Evolutionary conservation across 2,329 filamentous ascomycete species (phyloP).

Genomic region (Trichoderma koningii): DNA sequence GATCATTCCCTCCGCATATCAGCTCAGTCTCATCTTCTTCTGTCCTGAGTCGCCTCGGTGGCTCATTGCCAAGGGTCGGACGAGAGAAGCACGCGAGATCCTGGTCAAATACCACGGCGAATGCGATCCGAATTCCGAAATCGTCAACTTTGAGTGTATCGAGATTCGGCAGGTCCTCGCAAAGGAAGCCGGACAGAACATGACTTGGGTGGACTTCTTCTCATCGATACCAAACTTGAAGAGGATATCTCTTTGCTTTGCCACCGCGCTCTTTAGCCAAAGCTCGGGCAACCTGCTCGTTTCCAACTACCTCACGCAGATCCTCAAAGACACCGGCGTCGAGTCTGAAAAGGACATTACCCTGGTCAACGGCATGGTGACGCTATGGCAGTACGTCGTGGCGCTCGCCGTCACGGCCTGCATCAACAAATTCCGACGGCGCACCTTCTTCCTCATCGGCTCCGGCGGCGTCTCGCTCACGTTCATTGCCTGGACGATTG

Average conservation of each 20-base stretch:
- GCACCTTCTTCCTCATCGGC: constrained; percentile 44
- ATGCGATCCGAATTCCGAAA: constrained; percentile 42
- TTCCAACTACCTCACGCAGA: constrained; percentile 46
- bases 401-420: constrained; percentile 42
- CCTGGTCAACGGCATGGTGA: constrained; percentile 46
- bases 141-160: constrained; percentile 22
- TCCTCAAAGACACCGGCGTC: constrained; percentile 45
- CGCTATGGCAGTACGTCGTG: constrained; percentile 48
- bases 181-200: constrained; percentile 37
- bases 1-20: constrained; percentile 46
- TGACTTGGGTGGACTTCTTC: constrained; percentile 48
- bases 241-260: constrained; percentile 45
- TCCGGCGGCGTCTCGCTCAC: constrained; percentile 44
- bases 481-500: constrained; percentile 46
- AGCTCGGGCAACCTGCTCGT: constrained; percentile 47
- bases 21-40: constrained; percentile 50
- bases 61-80: constrained; percentile 54
- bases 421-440: constrained; percentile 43
- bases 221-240: constrained; percentile 44
- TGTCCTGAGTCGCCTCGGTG: constrained; percentile 63
- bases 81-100: constrained; percentile 53
- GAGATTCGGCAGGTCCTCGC: constrained; percentile 25
- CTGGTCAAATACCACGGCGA: constrained; percentile 57
- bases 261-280: constrained; percentile 45
- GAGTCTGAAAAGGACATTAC: constrained; percentile 44